Percentiles rank a stretch among this genome's conserved stretches.
These are phyloP conservation scores for Coemansia sp. DNA, from an alignment of 192 early-diverging fungal species.

Conservation along the genomic window DNA sequence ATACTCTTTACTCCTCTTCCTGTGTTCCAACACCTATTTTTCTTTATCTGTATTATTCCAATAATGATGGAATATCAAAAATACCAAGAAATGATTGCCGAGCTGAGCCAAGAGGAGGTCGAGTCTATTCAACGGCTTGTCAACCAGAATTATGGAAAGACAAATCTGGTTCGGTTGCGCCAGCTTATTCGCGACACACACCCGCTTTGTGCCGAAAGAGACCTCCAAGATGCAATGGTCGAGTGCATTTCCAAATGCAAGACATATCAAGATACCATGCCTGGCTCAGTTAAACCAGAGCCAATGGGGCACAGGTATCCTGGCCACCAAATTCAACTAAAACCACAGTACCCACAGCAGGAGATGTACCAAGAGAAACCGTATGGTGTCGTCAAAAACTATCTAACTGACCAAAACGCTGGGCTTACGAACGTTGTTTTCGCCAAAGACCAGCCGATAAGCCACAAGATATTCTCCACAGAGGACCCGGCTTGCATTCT, in stretches of 20 bases:
- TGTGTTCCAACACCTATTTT: too few species aligned
- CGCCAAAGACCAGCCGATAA: background rate
- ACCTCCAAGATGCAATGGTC: conserved; percentile 4
- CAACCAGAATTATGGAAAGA: background rate
- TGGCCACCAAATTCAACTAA: background rate
- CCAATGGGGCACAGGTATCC: background rate
- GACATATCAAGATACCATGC: background rate
- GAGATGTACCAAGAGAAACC: background rate
- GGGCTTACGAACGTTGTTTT: too few species aligned
- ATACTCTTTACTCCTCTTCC: too few species aligned
- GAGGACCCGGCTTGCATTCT: conserved; percentile 4
- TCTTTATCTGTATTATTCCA: background rate
- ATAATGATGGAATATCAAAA: background rate
- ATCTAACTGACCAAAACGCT: background rate
- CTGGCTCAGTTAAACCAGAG: background rate
- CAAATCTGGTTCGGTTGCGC: background rate
- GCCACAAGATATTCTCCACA: background rate
- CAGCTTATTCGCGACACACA: background rate
- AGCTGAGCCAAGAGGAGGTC: conserved; percentile 17
- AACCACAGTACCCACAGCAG: background rate
- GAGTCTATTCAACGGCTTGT: conserved; percentile 14
- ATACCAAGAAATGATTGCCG: conserved; percentile 19
- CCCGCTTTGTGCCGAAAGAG: conserved; percentile 12
- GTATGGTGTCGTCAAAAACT: background rate
- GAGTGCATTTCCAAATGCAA: background rate